A percentile compares a stretch with the other conserved stretches of the same genome.
Evolutionary conservation across 352 stramenopile genomes (phyloP).

Genomic region (Blastocystis sp.): DNA sequence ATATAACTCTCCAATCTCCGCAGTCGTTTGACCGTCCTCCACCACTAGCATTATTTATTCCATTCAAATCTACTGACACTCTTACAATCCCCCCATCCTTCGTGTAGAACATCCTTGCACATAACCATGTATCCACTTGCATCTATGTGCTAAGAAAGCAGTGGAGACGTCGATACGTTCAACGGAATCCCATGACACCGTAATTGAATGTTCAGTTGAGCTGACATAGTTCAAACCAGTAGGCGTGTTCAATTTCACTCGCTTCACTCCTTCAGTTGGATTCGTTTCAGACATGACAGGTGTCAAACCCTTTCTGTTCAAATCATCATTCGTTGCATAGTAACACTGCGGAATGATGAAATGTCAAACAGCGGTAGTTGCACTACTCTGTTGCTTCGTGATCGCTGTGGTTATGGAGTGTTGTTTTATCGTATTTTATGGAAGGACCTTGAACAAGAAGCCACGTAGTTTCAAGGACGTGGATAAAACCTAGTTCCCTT

Average conservation of each 20-base stretch:
- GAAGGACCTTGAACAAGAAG: neutral
- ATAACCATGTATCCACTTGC: constrained; percentile 29
- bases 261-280: neutral
- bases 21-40: neutral
- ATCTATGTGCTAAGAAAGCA: neutral
- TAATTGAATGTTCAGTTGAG: neutral
- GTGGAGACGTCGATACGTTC: neutral
- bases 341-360: neutral
- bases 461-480: neutral
- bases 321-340: neutral
- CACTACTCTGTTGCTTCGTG: neutral
- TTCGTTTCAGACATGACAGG: neutral
- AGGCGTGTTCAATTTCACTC: neutral
- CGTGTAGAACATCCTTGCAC: constrained; percentile 43
- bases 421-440: neutral
- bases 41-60: neutral
- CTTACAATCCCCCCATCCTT: neutral
- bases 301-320: neutral
- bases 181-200: constrained; percentile 16
- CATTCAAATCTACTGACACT: neutral
- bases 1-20: neutral
- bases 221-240: neutral
- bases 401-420: neutral
- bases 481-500: neutral
- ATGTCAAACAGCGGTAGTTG: neutral